Base-by-base conservation (phyloP, 306 rosid genomes). In the Cucurbita pepo region DNA sequence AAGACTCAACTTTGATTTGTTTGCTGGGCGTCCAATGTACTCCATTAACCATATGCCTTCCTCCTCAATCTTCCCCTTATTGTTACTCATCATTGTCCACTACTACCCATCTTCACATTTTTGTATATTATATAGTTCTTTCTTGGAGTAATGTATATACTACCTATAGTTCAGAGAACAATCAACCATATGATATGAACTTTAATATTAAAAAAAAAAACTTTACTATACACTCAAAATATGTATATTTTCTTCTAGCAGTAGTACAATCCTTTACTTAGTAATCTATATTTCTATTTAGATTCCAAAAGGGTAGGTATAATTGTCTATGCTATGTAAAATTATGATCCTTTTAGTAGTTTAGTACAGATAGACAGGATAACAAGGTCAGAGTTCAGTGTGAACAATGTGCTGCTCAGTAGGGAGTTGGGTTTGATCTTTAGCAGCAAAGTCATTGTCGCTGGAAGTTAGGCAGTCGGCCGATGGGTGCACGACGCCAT, bases 401-500 rank as follows among this genome's bases (percentile, higher is more conserved):
- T 90, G 97, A 79, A 71, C 83, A 74, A 76, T 82, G 71, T 81
- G 52, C 36, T 56, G 52, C 21, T 72, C 76, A 5, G 63, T 51
- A n/a, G 62, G 34, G 45, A 71, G 34, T 37, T 51, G 37, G 14
- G 38, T 56, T 56, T 53, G 60, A 13, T 59, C 43, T 52, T 40
- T 54, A 37, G 60, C 8, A 7, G 36, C 14, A 3, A 11, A 4
- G 69, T 76, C 75, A 10, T 89, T 84, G 81, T 88, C 99, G 10
- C 55, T 75, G 48, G 95, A 84, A 70, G 36, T 86, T n/a, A 95
- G 89, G 81, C 99, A 95, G 61, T 95, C 99, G 34, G 97, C 99
- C 34, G 97, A 88, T 71, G 99, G 99, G 78, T 95, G 95, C 43
- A 95, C 87, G 3, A 80, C 69, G 0, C 97, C 99, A 52, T 81